phyloP scores from a whole-genome alignment of 352 stramenopile genomes.

The Pythium monospermum region DNA sequence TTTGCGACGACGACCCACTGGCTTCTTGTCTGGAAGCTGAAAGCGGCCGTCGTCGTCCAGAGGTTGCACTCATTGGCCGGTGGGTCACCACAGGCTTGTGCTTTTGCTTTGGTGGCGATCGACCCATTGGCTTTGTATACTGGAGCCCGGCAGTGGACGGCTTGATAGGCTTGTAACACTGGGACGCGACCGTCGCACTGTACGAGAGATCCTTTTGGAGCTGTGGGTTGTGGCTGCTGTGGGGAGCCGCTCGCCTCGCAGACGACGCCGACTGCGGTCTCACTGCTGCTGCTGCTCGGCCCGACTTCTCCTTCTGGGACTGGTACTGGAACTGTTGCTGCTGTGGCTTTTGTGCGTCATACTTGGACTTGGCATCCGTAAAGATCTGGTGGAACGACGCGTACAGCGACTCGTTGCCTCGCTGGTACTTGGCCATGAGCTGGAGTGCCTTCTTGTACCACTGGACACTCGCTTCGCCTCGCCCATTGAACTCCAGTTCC shows the following conservation, averaged over 20 bases:
- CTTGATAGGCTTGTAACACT: slow-evolving; percentile 57
- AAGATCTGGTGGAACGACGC: slow-evolving; percentile 77
- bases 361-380: slow-evolving; percentile 57
- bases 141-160: slow-evolving; percentile 33
- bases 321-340: no score
- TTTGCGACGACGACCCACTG: slow-evolving; percentile 1
- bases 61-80: slow-evolving; percentile 10
- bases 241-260: no score
- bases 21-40: no score
- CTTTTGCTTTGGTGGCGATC: slow-evolving; percentile 10
- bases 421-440: slow-evolving; percentile 54
- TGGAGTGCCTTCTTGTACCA: slow-evolving; percentile 84
- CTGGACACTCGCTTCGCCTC: slow-evolving; percentile 65
- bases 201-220: slow-evolving; percentile 42
- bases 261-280: no score
- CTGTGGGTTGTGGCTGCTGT: slow-evolving; percentile 9
- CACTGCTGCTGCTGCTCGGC: no score
- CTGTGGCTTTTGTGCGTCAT: slow-evolving; percentile 19
- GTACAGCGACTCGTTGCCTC: slow-evolving; percentile 54
- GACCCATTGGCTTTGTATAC: slow-evolving; percentile 18
- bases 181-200: slow-evolving; percentile 48
- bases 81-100: not conserved
- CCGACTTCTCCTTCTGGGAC: no score
- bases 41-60: slow-evolving; percentile 8
- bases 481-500: slow-evolving; percentile 71